These are phyloP conservation scores for Nectriaceae sp. DNA, from an alignment of 2,329 filamentous ascomycete genomes.

Conservation along the genomic window DNA sequence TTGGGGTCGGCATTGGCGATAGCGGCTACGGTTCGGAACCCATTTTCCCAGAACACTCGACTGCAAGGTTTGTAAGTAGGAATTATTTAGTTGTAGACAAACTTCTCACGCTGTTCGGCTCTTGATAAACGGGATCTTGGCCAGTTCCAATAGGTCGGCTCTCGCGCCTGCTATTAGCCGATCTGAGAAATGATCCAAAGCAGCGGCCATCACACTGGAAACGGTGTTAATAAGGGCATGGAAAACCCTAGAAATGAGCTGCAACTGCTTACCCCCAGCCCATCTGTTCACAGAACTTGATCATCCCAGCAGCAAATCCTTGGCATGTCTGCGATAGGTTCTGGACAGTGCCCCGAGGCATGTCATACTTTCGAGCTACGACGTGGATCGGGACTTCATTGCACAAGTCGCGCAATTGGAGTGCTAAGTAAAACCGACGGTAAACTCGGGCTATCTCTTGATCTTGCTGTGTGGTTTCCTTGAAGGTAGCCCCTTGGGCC, in stretches of 20 bases:
- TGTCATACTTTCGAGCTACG: conserved; percentile 70
- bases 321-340: conserved; percentile 74
- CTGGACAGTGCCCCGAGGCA: conserved; percentile 70
- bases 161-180: conserved; percentile 71
- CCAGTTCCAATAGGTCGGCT: conserved; percentile 69
- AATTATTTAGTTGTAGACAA: not conserved
- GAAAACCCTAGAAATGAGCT: not conserved
- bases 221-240: conserved; percentile 14
- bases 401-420: conserved; percentile 77
- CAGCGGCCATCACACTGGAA: conserved; percentile 65
- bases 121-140: conserved; percentile 74
- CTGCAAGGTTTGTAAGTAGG: conserved; percentile 21
- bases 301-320: conserved; percentile 76
- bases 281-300: conserved; percentile 79
- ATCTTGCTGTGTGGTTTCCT: conserved; percentile 62
- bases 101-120: conserved; percentile 66
- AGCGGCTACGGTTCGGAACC: conserved; percentile 67
- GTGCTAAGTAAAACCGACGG: conserved; percentile 71
- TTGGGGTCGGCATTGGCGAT: conserved; percentile 69
- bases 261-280: conserved; percentile 59
- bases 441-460: conserved; percentile 65
- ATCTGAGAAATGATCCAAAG: conserved; percentile 75
- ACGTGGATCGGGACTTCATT: conserved; percentile 73
- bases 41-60: conserved; percentile 73
- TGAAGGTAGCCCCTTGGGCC: conserved; percentile 66